Conservation (phyloP, 1,139 yeast genomes). For the Scheffersomyces lignicola region DNA sequence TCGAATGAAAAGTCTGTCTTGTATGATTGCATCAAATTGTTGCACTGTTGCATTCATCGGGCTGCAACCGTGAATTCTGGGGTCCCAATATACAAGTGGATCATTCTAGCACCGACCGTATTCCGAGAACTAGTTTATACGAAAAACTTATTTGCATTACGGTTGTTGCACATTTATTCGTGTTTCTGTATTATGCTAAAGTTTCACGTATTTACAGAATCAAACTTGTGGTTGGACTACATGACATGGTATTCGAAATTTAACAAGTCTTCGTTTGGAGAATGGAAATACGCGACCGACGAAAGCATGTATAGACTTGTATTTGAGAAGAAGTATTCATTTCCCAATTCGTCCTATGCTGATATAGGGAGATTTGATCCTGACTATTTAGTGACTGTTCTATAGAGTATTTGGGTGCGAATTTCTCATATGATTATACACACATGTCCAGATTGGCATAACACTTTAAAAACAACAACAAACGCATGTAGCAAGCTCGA, state of each 20-base stretch:
- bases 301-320: conserved; percentile 8
- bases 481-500: too few species aligned
- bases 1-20: neutral
- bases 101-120: neutral
- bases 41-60: conserved; percentile 1
- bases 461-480: too few species aligned
- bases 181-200: conserved; percentile 9
- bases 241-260: conserved; percentile 10
- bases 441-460: neutral
- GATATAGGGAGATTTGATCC: conserved; percentile 1
- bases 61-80: neutral
- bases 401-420: neutral
- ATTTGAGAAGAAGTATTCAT: neutral
- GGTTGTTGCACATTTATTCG: conserved; percentile 13
- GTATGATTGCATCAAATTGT: neutral
- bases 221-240: conserved; percentile 12
- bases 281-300: conserved; percentile 13
- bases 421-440: neutral
- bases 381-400: conserved; percentile 1
- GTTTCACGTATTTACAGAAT: conserved; percentile 7
- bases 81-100: neutral
- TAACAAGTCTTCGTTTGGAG: conserved; percentile 8
- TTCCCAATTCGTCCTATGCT: neutral
- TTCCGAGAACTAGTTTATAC: conserved; percentile 4
- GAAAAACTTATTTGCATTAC: conserved; percentile 11